Base-by-base conservation (phyloP, 305 asterid species). In the Solanum hybrid region DNA sequence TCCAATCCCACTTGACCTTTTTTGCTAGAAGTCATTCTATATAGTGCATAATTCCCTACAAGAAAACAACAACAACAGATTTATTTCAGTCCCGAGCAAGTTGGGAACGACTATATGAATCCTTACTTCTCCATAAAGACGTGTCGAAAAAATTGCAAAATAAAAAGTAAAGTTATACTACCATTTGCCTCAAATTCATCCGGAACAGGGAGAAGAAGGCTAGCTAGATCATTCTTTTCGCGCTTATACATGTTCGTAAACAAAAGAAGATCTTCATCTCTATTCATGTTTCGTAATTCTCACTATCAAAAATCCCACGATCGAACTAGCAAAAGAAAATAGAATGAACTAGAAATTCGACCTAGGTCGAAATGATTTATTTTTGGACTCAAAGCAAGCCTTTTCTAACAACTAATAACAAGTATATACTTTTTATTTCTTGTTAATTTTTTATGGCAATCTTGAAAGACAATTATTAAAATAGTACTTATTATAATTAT, bases 231-330 rank as follows among this genome's bases (percentile, higher is more conserved):
- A 68, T 93, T 94, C 14, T 94, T 95, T 79, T 94, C 96, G 10
- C 92, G 92, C 89, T 92, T 95, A 10, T 94, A 95, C 91, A 96
- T 90, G 82, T 96, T 95, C 13, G 95, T 93, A 24, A 96, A 96
- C 90, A 95, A 89, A 26, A 95, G 86, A 39, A 95, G 97, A 91
- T 95, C 97, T 91, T 96, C 98, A 14, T 95, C 98, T 89, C 45
- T 85, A 4, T 85, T 85, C 88, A 85, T 85, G 1, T 85, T 84
- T 57, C 88, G 14, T 32, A 11, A 32, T 85, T 85, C 0, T 11
- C 1, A 57, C 13, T 32, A 10, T 3, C 2, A 36, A 5, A 79
- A 79, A 6, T 79, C 0, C 0, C 11, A 79, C 85, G 2, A 34
- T 79, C 6, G 0, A 79, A 34, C 57, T 36, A 79, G 1, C 3